Percentiles rank a stretch among this genome's conserved stretches.
phyloP scores from a whole-genome alignment of 2,329 filamentous ascomycete genomes.

The Cladosporium cucumerinum region DNA sequence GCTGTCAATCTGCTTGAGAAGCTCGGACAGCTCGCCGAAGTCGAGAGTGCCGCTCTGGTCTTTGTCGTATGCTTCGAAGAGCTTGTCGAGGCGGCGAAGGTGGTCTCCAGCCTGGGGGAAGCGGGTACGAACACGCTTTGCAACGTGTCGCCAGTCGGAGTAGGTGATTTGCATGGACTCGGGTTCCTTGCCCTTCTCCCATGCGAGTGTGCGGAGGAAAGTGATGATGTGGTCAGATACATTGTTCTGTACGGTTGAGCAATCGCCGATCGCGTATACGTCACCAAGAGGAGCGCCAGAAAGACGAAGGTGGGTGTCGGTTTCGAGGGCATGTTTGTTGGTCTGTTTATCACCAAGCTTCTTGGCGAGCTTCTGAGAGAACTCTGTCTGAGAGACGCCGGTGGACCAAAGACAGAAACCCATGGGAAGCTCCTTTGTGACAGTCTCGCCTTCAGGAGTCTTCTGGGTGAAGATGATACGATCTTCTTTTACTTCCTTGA shows the following conservation, averaged over 20 bases:
- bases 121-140: slow-evolving; percentile 75
- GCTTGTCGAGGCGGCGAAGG: slow-evolving; percentile 80
- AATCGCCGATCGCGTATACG: slow-evolving; percentile 95
- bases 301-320: slow-evolving; percentile 86
- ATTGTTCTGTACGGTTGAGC: slow-evolving; percentile 96
- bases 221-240: slow-evolving; percentile 84
- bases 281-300: slow-evolving; percentile 87
- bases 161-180: slow-evolving; percentile 85
- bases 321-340: slow-evolving; percentile 89
- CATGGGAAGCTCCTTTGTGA: slow-evolving; percentile 92
- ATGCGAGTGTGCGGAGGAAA: slow-evolving; percentile 85
- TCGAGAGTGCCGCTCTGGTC: slow-evolving; percentile 91
- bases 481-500: slow-evolving; percentile 81
- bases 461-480: slow-evolving; percentile 88
- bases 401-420: slow-evolving; percentile 98
- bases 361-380: slow-evolving; percentile 72
- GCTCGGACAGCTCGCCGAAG: slow-evolving; percentile 84
- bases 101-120: slow-evolving; percentile 90
- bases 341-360: slow-evolving; percentile 71
- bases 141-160: slow-evolving; percentile 81
- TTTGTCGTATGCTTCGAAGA: slow-evolving; percentile 89
- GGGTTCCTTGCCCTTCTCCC: slow-evolving; percentile 87
- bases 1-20: slow-evolving; percentile 86
- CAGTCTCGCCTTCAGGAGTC: slow-evolving; percentile 63
- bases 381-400: slow-evolving; percentile 79